These are phyloP conservation scores for Ophiostoma novo-ulmi DNA, from an alignment of 2,329 filamentous ascomycete genomes.

Conservation along the genomic window DNA sequence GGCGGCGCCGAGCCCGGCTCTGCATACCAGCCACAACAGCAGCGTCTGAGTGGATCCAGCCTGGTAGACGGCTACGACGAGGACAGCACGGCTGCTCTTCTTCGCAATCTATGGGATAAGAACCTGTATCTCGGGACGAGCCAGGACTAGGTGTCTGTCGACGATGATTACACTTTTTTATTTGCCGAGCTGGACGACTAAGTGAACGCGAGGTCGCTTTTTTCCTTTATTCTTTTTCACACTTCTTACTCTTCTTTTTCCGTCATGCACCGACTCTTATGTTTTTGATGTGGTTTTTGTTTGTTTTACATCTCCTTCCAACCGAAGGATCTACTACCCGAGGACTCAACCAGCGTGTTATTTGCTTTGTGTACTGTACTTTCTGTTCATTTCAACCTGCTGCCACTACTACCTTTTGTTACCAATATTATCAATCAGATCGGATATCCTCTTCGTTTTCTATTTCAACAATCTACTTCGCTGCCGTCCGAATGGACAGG, in stretches of 20 bases:
- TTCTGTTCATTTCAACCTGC: background rate
- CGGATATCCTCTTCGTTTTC: background rate
- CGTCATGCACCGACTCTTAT: too few relatives aligned
- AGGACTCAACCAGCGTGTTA: background rate
- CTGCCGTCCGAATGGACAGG: background rate
- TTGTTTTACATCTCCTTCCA: background rate
- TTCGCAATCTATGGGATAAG: conserved; percentile 60
- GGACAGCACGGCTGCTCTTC: conserved; percentile 46
- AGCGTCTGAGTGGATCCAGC: conserved; percentile 47
- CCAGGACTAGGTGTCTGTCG: conserved; percentile 39
- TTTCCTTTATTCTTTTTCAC: background rate
- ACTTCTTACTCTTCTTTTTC: background rate
- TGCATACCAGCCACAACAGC: conserved; percentile 22
- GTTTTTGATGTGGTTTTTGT: background rate
- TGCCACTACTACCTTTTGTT: background rate
- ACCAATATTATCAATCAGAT: background rate
- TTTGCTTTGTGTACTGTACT: background rate
- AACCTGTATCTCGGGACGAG: conserved; percentile 54
- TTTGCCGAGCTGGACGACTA: background rate
- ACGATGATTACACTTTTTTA: conserved; percentile 15
- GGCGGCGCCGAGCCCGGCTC: conserved; percentile 36
- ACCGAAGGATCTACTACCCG: background rate
- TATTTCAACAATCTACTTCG: conserved; percentile 1
- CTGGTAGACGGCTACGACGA: conserved; percentile 47
- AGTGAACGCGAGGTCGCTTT: background rate